phyloP scores from a whole-genome alignment of 2,329 filamentous ascomycete species.

The Thelonectria olida region DNA sequence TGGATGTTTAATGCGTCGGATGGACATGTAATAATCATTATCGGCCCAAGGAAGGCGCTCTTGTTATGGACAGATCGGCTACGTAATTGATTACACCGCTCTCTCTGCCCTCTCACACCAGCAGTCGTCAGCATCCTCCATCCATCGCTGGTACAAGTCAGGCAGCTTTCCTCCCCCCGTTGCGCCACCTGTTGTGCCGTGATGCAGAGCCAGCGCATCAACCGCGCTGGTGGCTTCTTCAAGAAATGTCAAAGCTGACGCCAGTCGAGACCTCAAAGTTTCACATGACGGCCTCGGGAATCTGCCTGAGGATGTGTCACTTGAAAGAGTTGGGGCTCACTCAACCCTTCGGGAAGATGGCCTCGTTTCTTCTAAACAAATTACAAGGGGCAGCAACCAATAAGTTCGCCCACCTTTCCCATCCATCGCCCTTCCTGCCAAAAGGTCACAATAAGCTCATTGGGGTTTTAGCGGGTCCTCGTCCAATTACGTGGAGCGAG shows the following conservation, averaged over 20 bases:
- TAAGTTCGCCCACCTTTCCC: too few relatives aligned
- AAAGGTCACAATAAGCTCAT: conserved; percentile 13
- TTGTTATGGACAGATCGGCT: neutral
- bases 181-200: neutral
- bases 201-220: conserved; percentile 20
- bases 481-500: neutral
- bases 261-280: neutral
- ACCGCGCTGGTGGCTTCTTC: neutral
- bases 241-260: neutral
- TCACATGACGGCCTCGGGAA: neutral
- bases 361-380: too few relatives aligned
- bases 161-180: neutral
- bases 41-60: neutral
- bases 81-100: conserved; percentile 17
- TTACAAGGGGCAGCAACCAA: too few relatives aligned
- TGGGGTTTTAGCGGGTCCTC: neutral
- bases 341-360: too few relatives aligned
- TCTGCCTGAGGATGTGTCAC: too few relatives aligned
- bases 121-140: neutral
- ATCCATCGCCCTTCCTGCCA: too few relatives aligned
- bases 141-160: too few relatives aligned
- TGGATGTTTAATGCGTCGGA: too few relatives aligned
- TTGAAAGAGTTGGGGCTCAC: too few relatives aligned
- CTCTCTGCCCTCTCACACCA: neutral
- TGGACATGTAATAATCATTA: too few relatives aligned